These are phyloP conservation scores for Pulchroboletus neoregius DNA, from an alignment of 1,284 basidiomycete species.

Conservation along the genomic window DNA sequence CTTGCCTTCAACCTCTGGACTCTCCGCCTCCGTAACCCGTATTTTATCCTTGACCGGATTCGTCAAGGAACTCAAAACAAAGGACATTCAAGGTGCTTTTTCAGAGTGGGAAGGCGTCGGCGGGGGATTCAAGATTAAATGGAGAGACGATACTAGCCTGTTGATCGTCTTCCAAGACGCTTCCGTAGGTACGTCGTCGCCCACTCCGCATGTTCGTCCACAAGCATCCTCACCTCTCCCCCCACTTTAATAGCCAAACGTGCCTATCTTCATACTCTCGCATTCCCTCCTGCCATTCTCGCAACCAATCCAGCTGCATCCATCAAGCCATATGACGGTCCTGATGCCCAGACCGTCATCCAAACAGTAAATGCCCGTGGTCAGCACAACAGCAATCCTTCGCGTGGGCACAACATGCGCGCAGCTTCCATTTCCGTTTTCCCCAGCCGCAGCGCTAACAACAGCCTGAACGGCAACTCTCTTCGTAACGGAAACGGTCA, in stretches of 20 bases:
- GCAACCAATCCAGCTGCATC: constrained; percentile 52
- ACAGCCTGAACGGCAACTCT: constrained; percentile 38
- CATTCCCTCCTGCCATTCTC: constrained; percentile 76
- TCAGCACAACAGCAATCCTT: constrained; percentile 56
- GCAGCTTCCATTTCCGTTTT: constrained; percentile 67
- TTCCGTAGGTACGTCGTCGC: constrained; percentile 61
- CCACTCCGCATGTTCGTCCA: not conserved
- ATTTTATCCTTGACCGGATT: constrained; percentile 92
- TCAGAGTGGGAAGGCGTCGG: constrained; percentile 82
- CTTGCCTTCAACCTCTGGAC: constrained; percentile 59
- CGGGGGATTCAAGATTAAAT: constrained; percentile 98
- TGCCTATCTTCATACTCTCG: constrained; percentile 86
- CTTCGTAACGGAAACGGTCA: constrained; percentile 37
- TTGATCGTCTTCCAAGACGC: constrained; percentile 92
- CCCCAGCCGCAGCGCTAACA: constrained; percentile 45
- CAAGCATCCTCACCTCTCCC: not conserved
- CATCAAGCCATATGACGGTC: constrained; percentile 90
- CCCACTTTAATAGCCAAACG: constrained; percentile 65
- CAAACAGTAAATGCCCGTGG: constrained; percentile 77
- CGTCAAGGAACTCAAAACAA: constrained; percentile 92
- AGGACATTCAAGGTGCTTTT: constrained; percentile 91
- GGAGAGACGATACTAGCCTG: constrained; percentile 95
- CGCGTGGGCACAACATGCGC: constrained; percentile 66
- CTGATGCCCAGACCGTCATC: constrained; percentile 89
- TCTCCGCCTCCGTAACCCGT: constrained; percentile 93